These are phyloP conservation scores for Tuber brumale DNA, from an alignment of 495 filamentous ascomycete genomes.

Conservation along the genomic window DNA sequence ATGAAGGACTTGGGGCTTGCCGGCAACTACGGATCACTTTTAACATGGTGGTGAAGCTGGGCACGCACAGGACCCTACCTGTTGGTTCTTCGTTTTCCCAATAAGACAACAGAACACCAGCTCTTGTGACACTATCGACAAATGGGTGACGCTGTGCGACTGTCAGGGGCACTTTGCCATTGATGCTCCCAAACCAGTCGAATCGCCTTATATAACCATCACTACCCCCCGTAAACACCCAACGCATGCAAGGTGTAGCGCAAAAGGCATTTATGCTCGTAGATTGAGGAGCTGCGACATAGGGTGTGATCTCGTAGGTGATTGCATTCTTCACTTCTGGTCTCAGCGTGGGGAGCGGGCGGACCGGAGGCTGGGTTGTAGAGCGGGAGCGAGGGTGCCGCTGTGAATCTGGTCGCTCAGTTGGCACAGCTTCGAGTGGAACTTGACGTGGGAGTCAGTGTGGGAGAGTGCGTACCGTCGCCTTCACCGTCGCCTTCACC, in stretches of 20 bases:
- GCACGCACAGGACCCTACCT: constrained; percentile 19
- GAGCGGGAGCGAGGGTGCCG: constrained; percentile 49
- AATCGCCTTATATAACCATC: constrained; percentile 95
- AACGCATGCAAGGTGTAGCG: constrained; percentile 89
- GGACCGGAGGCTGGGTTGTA: constrained; percentile 43
- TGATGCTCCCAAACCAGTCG: constrained; percentile 90
- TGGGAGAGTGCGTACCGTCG: constrained; percentile 54
- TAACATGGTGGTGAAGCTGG: neutral
- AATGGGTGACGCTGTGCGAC: constrained; percentile 96
- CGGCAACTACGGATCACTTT: constrained; percentile 2
- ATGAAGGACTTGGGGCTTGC: constrained; percentile 33
- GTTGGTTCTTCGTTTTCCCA: constrained; percentile 79
- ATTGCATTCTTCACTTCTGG: constrained; percentile 72
- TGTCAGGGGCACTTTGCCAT: constrained; percentile 86
- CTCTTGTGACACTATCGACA: constrained; percentile 88
- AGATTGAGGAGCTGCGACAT: constrained; percentile 89
- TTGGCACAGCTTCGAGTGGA: constrained; percentile 43
- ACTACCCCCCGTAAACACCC: constrained; percentile 86
- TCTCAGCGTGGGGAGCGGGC: constrained; percentile 61
- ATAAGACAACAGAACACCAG: constrained; percentile 85
- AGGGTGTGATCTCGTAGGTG: constrained; percentile 92
- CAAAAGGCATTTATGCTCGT: constrained; percentile 93
- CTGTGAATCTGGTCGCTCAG: constrained; percentile 37
- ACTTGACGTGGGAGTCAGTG: constrained; percentile 52
- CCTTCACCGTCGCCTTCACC: constrained; percentile 48